Conservation (phyloP, 352 stramenopile genomes). For the Globisporangium takayamanum region DNA sequence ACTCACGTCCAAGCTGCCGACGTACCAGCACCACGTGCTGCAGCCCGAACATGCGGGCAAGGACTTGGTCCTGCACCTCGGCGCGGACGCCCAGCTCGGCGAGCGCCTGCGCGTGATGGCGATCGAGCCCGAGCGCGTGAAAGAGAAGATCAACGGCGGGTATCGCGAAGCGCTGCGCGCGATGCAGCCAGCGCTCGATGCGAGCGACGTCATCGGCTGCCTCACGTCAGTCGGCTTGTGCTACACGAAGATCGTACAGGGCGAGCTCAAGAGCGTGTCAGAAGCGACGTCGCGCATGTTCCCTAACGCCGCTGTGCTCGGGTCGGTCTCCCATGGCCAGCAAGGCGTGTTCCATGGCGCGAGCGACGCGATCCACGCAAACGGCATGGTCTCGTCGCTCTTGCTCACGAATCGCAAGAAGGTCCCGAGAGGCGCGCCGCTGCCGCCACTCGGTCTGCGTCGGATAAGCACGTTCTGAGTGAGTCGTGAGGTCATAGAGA, state of each 20-base stretch:
- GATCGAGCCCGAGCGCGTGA: conserved; percentile 45
- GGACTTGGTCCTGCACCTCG: conserved; percentile 50
- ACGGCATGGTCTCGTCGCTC: conserved; percentile 73
- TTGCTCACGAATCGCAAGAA: conserved; percentile 84
- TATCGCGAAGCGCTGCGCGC: conserved; percentile 46
- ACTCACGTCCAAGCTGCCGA: conserved; percentile 15
- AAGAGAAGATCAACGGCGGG: conserved; percentile 38
- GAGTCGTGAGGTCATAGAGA: background rate
- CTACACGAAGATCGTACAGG: conserved; percentile 63
- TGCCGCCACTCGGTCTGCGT: conserved; percentile 47
- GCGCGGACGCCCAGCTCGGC: conserved; percentile 41
- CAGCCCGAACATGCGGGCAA: conserved; percentile 51
- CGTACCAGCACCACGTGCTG: conserved; percentile 60
- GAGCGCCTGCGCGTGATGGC: conserved; percentile 78
- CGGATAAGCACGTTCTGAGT: conserved; percentile 49
- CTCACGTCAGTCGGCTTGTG: conserved; percentile 59
- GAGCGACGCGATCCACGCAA: conserved; percentile 56
- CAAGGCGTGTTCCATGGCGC: conserved; percentile 58
- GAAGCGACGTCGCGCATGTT: conserved; percentile 53
- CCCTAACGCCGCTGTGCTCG: conserved; percentile 42
- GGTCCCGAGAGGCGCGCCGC: conserved; percentile 18
- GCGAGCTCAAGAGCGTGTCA: conserved; percentile 47
- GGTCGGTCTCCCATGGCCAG: conserved; percentile 61
- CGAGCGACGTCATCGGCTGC: conserved; percentile 59
- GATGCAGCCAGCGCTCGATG: conserved; percentile 49